Percentiles rank a stretch among this genome's conserved stretches.
phyloP scores from a whole-genome alignment of 148 eudicot species.

The Diospyros kaki region DNA sequence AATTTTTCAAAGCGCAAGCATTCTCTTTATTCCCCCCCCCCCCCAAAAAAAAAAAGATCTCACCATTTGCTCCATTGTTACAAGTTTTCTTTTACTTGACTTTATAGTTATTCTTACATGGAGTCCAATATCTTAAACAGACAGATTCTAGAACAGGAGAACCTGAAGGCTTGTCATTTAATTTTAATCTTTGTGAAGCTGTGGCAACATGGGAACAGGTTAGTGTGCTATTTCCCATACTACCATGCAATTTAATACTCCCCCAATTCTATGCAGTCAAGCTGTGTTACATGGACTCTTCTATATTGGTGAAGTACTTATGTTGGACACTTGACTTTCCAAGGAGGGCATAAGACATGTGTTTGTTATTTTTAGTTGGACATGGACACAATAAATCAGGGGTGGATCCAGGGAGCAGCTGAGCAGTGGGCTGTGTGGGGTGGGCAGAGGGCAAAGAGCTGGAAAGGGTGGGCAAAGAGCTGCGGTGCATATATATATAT shows the following conservation, averaged over 20 bases:
- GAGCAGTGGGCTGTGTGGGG: no score
- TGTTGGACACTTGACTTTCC: no score
- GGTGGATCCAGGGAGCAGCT: no score
- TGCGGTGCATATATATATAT: no score
- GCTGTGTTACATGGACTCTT: not conserved
- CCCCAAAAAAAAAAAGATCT: no score
- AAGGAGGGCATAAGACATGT: no score
- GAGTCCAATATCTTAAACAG: slow-evolving; percentile 39
- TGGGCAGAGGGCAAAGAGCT: no score
- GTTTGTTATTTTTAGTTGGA: no score
- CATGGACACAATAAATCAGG: no score
- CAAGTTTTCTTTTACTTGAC: slow-evolving; percentile 1
- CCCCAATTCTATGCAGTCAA: slow-evolving; percentile 3
- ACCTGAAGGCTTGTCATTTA: slow-evolving; percentile 74
- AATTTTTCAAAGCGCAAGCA: slow-evolving; percentile 1
- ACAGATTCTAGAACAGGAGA: slow-evolving; percentile 86
- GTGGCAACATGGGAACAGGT: slow-evolving; percentile 99
- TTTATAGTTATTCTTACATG: slow-evolving; percentile 4
- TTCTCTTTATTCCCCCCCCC: no score
- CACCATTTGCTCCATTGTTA: not conserved
- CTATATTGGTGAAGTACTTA: no score
- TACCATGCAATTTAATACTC: not conserved
- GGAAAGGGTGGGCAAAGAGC: no score
- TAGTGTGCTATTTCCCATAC: slow-evolving; percentile 16
- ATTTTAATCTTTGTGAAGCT: slow-evolving; percentile 87